Base-by-base conservation (phyloP, 352 stramenopile genomes). In the Pseudoperonospora humuli region DNA sequence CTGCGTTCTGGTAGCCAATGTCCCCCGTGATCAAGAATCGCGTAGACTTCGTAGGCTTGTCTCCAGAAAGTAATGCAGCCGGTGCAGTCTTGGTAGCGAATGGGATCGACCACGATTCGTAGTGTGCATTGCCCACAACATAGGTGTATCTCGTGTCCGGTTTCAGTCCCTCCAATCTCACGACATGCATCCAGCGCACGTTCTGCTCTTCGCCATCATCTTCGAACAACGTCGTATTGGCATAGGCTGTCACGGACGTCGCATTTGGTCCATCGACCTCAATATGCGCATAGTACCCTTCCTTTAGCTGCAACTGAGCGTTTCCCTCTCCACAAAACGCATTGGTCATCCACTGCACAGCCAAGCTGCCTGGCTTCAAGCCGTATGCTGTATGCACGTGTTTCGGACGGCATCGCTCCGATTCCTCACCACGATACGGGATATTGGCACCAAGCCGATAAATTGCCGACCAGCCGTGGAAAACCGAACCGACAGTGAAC, bases 1-100 rank as follows among this genome's bases (percentile, higher is more conserved):
- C 75, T 0, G 80, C 84, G 39, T 95, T 95, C 45, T 90, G 71
- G 42, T 90, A 87, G n/a, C 84, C 83, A 47, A 95, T 93, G 21
- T 95, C 84, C 15, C 80, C 83, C 0, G 80, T 91, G 13, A 93
- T 66, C 28, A 91, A 62, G 44, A 95, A 87, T 7, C 68, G 65
- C 53, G 72, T 75, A 13, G 79, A 76, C 15, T 61, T 67, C 6
- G n/a, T 19, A 7, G 35, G 35, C 7, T 48, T 61, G 13, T 57
- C 44, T 45, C 58, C 49, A 49, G 26, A 11, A 17, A 23, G 18
- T 17, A 64, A 13, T 3, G 58, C 39, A 0, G 45, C 43, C 3
- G 79, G 77, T 7, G 76, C 70, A 21, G 80, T 91, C 50, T 81
- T 86, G 19, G 79, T 87, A 6, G 67, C 73, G 50, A 70, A 90